Evolutionary conservation across 768 basidiomycete species (phyloP).

Genomic region (Symmetrospora coprosmae): DNA sequence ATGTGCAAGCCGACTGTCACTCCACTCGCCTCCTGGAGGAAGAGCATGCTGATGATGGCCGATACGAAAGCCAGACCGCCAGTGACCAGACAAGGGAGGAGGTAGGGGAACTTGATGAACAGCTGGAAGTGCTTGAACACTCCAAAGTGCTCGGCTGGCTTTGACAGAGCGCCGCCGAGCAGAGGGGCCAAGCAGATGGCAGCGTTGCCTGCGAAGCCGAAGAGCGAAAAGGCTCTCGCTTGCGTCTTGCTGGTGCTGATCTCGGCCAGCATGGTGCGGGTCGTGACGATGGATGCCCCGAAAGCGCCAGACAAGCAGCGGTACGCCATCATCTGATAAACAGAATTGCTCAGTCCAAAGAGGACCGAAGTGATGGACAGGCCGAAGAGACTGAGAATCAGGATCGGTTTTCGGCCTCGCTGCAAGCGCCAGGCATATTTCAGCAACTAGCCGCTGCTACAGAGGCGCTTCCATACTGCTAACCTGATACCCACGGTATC

Average conservation of each 20-base stretch:
- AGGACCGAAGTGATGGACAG: slow-evolving; percentile 2
- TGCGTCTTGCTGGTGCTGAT: slow-evolving; percentile 23
- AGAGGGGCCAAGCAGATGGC: slow-evolving; percentile 15
- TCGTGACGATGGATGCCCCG: slow-evolving; percentile 22
- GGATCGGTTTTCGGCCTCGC: slow-evolving; percentile 22
- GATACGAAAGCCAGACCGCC: slow-evolving; percentile 12
- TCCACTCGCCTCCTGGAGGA: slow-evolving; percentile 23
- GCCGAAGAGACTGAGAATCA: slow-evolving; percentile 19
- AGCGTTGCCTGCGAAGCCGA: slow-evolving; percentile 23
- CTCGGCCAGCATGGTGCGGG: slow-evolving; percentile 24
- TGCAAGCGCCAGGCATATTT: not conserved
- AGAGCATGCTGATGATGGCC: slow-evolving; percentile 20
- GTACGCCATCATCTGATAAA: slow-evolving; percentile 24
- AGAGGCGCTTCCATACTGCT: not conserved
- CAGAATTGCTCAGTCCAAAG: slow-evolving; percentile 17
- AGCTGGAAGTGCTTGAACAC: slow-evolving; percentile 13
- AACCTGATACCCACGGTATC: slow-evolving; percentile 1
- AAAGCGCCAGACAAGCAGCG: slow-evolving; percentile 23
- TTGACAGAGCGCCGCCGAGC: slow-evolving; percentile 20
- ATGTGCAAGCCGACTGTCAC: no score
- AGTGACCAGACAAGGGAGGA: slow-evolving; percentile 23
- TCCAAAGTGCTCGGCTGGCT: slow-evolving; percentile 20
- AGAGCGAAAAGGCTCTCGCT: slow-evolving; percentile 24
- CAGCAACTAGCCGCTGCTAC: not conserved
- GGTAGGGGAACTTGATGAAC: slow-evolving; percentile 24